Evolutionary conservation across 2,329 filamentous ascomycete genomes (phyloP), one percentile per base, ranked within the genome.

Genomic region (Paramyrothecium roridum): DNA sequence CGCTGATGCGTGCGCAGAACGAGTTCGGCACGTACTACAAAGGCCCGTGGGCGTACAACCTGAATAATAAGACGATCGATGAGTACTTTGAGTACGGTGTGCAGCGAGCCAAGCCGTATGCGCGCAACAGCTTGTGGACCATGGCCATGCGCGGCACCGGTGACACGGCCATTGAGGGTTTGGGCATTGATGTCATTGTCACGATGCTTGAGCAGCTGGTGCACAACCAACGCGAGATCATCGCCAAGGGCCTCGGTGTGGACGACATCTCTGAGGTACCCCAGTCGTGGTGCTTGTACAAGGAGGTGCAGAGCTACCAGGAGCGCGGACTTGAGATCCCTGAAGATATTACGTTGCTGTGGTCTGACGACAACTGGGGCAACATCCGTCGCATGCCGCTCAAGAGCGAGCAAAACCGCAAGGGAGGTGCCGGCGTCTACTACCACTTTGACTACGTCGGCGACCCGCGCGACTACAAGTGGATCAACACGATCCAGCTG

Each of bases 71-170:
- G 48, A 86, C 84, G 2, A 85, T 92, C 52, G 81, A 85, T 53
- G 75, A 84, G 8, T 92, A 87, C 70, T 89, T 91, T 67, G 76
- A 74, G 2, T 86, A 88, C 53, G 88, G 88, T 11, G 86, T 85
- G 3, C 68, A 84, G 60, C 77, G 88, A 10, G 83, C 87, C 1
- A 83, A 83, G 64, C 81, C 84, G 0, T 90, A 88, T 57, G 85
- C 87, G 43, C 81, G 82, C 30, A 83, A 82, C 61, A 80, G 78
- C 55, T 73, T 90, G 16, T 86, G 85, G 70, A 91, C 88, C 1
- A 80, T 85, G 77, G 80, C 78, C 8, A 91, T 91, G 87, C 80
- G 89, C 50, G 88, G 88, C 3, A 83, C 80, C 3, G 85, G 86
- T 17, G 88, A 91, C 63, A 86, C 83, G 72, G 81, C 62, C 86